phyloP scores from a whole-genome alignment of 768 basidiomycete genomes.

The Pulveroboletus sp. region DNA sequence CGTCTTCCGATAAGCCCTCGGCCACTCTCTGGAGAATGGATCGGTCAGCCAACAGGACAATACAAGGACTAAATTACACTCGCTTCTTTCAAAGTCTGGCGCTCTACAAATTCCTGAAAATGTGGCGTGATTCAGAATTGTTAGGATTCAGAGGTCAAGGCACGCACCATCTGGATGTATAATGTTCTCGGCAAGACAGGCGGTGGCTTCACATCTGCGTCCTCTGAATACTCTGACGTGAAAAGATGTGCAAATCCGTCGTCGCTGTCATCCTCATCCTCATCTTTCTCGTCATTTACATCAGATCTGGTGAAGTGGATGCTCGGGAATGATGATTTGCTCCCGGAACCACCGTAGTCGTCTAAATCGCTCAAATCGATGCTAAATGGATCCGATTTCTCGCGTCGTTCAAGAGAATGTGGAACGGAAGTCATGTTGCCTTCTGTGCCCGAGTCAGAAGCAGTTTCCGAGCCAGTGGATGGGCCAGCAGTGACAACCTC shows the following conservation, averaged over 20 bases:
- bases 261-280: slow-evolving; percentile 41
- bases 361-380: slow-evolving; percentile 62
- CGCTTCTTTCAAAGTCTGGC: slow-evolving; percentile 86
- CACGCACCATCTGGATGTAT: slow-evolving; percentile 91
- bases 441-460: slow-evolving; percentile 34
- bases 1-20: slow-evolving; percentile 76
- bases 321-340: slow-evolving; percentile 68
- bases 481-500: slow-evolving; percentile 46
- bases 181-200: slow-evolving; percentile 49
- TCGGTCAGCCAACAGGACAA: neutral
- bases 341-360: slow-evolving; percentile 49
- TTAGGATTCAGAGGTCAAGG: neutral
- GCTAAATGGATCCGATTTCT: slow-evolving; percentile 55
- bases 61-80: neutral
- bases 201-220: slow-evolving; percentile 28
- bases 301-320: slow-evolving; percentile 68
- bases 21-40: slow-evolving; percentile 53
- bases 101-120: slow-evolving; percentile 78
- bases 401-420: slow-evolving; percentile 34
- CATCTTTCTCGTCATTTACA: slow-evolving; percentile 36
- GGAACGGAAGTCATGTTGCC: slow-evolving; percentile 58
- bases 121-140: neutral
- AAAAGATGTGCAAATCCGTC: slow-evolving; percentile 38
- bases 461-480: slow-evolving; percentile 44
- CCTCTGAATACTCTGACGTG: slow-evolving; percentile 31